phyloP scores from a whole-genome alignment of 2,329 filamentous ascomycete genomes.

The Pseudocercospora macadamiae region DNA sequence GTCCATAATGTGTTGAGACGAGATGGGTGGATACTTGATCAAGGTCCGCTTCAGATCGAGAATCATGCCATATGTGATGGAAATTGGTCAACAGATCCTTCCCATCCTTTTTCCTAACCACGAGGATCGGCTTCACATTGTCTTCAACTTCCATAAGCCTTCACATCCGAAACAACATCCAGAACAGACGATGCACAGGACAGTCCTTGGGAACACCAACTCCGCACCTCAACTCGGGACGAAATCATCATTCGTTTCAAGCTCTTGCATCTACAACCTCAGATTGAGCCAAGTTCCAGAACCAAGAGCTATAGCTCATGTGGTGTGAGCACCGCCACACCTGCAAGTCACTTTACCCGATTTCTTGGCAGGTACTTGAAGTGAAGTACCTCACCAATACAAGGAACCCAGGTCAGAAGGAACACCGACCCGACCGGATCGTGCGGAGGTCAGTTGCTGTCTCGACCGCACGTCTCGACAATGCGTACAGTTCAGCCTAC shows the following conservation, averaged over 20 bases:
- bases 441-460: background rate
- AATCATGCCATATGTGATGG: no score
- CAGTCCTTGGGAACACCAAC: no score
- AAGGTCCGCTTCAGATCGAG: no score
- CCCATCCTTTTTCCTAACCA: no score
- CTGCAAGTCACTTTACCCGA: slow-evolving; percentile 1
- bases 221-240: no score
- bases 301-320: background rate
- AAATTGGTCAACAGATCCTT: no score
- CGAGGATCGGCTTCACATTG: no score
- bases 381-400: background rate
- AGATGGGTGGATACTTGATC: no score
- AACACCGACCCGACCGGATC: background rate
- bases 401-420: background rate
- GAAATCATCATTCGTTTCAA: background rate
- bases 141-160: no score
- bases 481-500: background rate
- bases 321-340: background rate
- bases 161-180: no score
- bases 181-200: no score
- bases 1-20: no score
- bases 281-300: background rate
- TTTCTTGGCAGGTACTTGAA: slow-evolving; percentile 1
- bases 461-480: background rate
- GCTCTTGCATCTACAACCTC: background rate